These are phyloP conservation scores for Casuarina cunninghamiana DNA, from an alignment of 306 rosid genomes.

Conservation along the genomic window DNA sequence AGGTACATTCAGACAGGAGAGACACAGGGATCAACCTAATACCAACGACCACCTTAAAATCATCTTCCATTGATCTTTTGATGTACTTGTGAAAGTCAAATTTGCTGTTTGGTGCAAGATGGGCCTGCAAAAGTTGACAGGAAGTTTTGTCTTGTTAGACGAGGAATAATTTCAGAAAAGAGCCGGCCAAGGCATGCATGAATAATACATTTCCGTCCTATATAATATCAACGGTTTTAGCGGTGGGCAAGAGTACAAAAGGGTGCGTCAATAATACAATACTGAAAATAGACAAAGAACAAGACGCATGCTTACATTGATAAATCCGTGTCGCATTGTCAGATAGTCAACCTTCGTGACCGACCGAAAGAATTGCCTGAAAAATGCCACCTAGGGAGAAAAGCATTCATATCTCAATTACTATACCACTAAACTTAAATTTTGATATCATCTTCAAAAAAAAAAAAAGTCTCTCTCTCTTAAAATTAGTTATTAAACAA, in stretches of 20 bases:
- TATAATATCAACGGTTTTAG: too few relatives aligned
- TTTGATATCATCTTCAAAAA: too few relatives aligned
- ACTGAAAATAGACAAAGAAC: background rate
- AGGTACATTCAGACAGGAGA: background rate
- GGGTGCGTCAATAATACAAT: too few relatives aligned
- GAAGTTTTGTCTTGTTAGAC: background rate
- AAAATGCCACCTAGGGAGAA: slow-evolving; percentile 54
- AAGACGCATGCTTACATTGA: slow-evolving; percentile 39
- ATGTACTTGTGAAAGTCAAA: slow-evolving; percentile 74
- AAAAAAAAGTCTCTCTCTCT: too few relatives aligned
- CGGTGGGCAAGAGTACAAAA: too few relatives aligned
- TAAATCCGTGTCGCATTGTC: slow-evolving; percentile 79
- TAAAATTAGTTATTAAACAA: too few relatives aligned
- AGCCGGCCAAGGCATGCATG: too few relatives aligned
- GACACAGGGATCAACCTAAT: slow-evolving; percentile 41
- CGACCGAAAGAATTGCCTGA: slow-evolving; percentile 65
- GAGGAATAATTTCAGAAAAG: background rate
- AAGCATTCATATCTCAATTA: background rate
- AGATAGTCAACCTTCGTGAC: slow-evolving; percentile 69
- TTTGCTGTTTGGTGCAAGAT: slow-evolving; percentile 56
- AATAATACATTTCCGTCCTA: too few relatives aligned
- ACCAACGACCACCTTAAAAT: slow-evolving; percentile 70
- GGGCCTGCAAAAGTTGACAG: slow-evolving; percentile 50
- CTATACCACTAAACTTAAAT: too few relatives aligned
- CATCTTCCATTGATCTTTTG: slow-evolving; percentile 81